phyloP scores from a whole-genome alignment of 371 early-diverging fungal species.

The Mucor saturninus region DNA sequence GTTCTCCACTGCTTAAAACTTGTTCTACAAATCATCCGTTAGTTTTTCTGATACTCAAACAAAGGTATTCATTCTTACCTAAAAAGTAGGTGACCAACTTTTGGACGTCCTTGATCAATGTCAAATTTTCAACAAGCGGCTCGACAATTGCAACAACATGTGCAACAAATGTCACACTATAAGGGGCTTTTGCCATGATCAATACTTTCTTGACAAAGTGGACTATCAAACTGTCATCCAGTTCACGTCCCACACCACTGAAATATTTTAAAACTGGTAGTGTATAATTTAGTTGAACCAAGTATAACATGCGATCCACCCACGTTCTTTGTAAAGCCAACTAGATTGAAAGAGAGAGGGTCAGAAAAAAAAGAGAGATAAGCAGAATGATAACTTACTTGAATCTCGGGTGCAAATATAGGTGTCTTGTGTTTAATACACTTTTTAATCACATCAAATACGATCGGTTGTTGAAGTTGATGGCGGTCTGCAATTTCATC shows the following conservation, averaged over 20 bases:
- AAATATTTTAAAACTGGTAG: conserved; percentile 65
- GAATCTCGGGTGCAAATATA: conserved; percentile 61
- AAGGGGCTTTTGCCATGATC: conserved; percentile 54
- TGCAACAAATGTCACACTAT: conserved; percentile 49
- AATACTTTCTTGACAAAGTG: conserved; percentile 61
- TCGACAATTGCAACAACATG: conserved; percentile 54
- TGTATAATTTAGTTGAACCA: conserved; percentile 66
- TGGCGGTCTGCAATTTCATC: conserved; percentile 74
- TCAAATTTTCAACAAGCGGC: conserved; percentile 47
- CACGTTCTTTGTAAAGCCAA: conserved; percentile 66
- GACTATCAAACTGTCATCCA: conserved; percentile 64
- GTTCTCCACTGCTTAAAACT: neutral
- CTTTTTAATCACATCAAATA: conserved; percentile 61
- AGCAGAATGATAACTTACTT: conserved; percentile 33
- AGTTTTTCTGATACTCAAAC: neutral
- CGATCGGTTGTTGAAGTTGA: conserved; percentile 64
- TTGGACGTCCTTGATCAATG: conserved; percentile 40
- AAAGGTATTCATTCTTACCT: conserved; percentile 30
- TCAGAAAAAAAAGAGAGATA: neutral
- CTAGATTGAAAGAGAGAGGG: conserved; percentile 28
- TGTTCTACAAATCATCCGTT: neutral
- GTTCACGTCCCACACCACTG: conserved; percentile 43
- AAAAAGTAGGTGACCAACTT: conserved; percentile 44
- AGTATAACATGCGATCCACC: conserved; percentile 66
- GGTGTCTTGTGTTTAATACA: conserved; percentile 37